A percentile compares a stretch with the other conserved stretches of the same genome.
These are phyloP conservation scores for Cyclotella baltica DNA, from an alignment of 108 stramenopile species.

Conservation along the genomic window DNA sequence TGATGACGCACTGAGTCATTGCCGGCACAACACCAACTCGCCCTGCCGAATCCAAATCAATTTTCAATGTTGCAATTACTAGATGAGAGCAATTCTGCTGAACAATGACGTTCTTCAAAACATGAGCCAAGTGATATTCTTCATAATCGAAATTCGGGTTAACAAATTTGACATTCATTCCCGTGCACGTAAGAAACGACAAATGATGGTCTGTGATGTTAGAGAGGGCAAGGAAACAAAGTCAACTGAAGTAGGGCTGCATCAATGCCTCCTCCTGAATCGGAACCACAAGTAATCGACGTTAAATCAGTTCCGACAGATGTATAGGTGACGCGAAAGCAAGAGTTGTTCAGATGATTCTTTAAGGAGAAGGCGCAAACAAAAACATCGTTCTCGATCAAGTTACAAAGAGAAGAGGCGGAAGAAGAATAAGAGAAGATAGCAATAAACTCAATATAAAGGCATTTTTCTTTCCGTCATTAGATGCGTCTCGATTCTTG, in stretches of 20 bases:
- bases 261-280: neutral
- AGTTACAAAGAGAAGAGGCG: neutral
- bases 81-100: neutral
- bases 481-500: neutral
- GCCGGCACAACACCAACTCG: conserved; percentile 28
- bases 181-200: neutral
- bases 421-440: conserved; percentile 11
- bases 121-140: neutral
- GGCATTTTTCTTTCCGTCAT: neutral
- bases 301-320: neutral
- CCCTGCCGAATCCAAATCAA: conserved; percentile 34
- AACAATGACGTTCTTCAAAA: neutral
- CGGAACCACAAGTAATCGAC: neutral
- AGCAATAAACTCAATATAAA: neutral
- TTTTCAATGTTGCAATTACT: conserved; percentile 27
- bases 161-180: neutral
- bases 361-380: neutral
- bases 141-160: neutral
- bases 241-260: neutral
- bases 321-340: neutral
- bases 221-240: too few species aligned
- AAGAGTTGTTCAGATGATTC: neutral
- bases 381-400: too few species aligned
- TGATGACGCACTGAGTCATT: conserved; percentile 9
- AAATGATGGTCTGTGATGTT: neutral